A percentile compares a stretch with the other conserved stretches of the same genome.
These are phyloP conservation scores for Glycine soja DNA, from an alignment of 306 rosid genomes.

Conservation along the genomic window DNA sequence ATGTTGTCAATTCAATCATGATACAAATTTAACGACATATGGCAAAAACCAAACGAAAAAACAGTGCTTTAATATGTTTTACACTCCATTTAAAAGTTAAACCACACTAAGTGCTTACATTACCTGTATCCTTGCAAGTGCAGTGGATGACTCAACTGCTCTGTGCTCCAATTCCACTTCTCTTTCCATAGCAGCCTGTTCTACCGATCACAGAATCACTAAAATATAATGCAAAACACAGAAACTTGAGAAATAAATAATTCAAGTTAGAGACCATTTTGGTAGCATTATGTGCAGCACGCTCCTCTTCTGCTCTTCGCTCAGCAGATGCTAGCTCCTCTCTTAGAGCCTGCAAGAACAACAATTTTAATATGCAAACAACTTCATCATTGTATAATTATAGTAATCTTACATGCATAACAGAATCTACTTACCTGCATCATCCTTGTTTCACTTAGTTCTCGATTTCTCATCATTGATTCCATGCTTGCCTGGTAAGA, in stretches of 20 bases:
- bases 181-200: constrained; percentile 97
- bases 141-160: constrained; percentile 90
- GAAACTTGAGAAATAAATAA: constrained; percentile 18
- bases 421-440: constrained; percentile 79
- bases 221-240: constrained; percentile 38
- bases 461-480: constrained; percentile 91
- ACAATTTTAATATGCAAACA: constrained; percentile 30
- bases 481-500: constrained; percentile 88
- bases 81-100: constrained; percentile 35
- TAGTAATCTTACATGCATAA: constrained; percentile 41
- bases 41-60: constrained; percentile 16
- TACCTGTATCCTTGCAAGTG: constrained; percentile 97
- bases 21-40: constrained; percentile 3
- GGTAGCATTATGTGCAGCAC: constrained; percentile 85
- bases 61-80: constrained; percentile 6
- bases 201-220: constrained; percentile 45
- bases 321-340: constrained; percentile 95
- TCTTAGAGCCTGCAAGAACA: constrained; percentile 72
- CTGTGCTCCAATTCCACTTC: constrained; percentile 98
- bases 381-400: constrained; percentile 14
- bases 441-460: constrained; percentile 95
- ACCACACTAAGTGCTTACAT: constrained; percentile 46
- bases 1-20: constrained; percentile 18
- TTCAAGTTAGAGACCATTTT: constrained; percentile 71
- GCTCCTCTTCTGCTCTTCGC: constrained; percentile 99